Evolutionary conservation across 2,329 filamentous ascomycete species (phyloP).

Genomic region (Penicillium sp.): DNA sequence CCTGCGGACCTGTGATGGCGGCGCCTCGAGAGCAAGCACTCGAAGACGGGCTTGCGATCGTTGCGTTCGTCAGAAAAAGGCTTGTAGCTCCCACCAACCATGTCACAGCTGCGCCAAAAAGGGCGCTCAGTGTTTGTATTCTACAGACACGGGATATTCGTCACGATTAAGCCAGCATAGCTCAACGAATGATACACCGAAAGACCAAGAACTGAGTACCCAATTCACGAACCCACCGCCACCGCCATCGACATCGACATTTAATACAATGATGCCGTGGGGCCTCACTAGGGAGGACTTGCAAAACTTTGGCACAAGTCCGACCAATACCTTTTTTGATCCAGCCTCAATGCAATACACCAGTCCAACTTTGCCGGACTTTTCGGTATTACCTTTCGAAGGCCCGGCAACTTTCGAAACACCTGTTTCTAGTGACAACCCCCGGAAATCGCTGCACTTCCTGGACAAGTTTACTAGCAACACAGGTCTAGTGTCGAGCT

Average conservation of each 20-base stretch:
- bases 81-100: slow-evolving; percentile 32
- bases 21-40: slow-evolving; percentile 11
- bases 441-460: slow-evolving; percentile 28
- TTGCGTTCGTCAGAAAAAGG: slow-evolving; percentile 38
- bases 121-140: slow-evolving; percentile 24
- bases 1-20: slow-evolving; percentile 32
- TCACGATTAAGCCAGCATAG: not conserved
- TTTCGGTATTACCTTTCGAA: slow-evolving; percentile 7
- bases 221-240: not conserved
- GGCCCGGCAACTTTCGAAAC: not conserved
- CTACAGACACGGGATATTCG: slow-evolving; percentile 6
- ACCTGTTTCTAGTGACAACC: not conserved
- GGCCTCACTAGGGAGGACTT: not conserved
- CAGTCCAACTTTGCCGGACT: slow-evolving; percentile 12
- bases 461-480: slow-evolving; percentile 39
- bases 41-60: slow-evolving; percentile 36
- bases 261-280: slow-evolving; percentile 1
- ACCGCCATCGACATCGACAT: not conserved
- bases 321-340: slow-evolving; percentile 1
- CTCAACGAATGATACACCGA: not conserved
- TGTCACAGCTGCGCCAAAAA: slow-evolving; percentile 30
- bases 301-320: not conserved
- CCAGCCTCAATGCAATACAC: not conserved
- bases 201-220: not conserved
- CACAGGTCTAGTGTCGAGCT: slow-evolving; percentile 37